Evolutionary conservation across 495 filamentous ascomycete genomes (phyloP), one percentile per base, ranked within the genome.

Genomic region (Aspergillus incahuasiensis): DNA sequence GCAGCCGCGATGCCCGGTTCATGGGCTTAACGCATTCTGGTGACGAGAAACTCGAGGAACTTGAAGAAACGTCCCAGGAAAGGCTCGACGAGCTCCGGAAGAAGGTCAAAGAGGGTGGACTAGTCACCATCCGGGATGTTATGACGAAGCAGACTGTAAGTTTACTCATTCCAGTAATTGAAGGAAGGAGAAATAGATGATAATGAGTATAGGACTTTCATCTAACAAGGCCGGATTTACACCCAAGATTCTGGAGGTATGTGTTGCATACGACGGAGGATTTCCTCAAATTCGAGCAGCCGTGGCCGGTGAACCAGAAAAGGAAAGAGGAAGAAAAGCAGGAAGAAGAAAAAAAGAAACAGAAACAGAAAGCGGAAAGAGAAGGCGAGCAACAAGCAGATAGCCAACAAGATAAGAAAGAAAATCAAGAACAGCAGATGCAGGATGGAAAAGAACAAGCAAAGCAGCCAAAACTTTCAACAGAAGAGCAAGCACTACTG

Each of bases 401-500:
- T 9, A 32, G 45, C 11, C 15, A 15, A 12, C 3, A 19, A 8
- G 25, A 28, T 8, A 28, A 28, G 25, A 28, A 28, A 8, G 8
- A 28, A 8, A 8, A 28, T 28, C 25, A 28, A 28, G 25, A 28
- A 3, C 25, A 28, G 25, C 25, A 47, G 11, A 22, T 30, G 15
- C 22, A 47, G 22, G 22, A 28, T 16, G 41, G 24, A 11, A 22
- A 22, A 22, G 41, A 44, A 6, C 2, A 15, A 35, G 34, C 5
- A 5, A 11, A 12, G 3, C 22, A 44, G 21, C 18, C 41, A 44
- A 22, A 44, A 11, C 41, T 22, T 40, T 24, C 58, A 11, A 56
- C 64, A 1, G 64, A 69, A 40, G 56, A 73, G 45, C 59, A 61
- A 48, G 55, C 67, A 4, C 39, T 71, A 0, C 56, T 71, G 11